Evolutionary conservation across 495 filamentous ascomycete genomes (phyloP), one percentile per base, ranked within the genome.

Genomic region (Pyrenopolyporus hunteri): DNA sequence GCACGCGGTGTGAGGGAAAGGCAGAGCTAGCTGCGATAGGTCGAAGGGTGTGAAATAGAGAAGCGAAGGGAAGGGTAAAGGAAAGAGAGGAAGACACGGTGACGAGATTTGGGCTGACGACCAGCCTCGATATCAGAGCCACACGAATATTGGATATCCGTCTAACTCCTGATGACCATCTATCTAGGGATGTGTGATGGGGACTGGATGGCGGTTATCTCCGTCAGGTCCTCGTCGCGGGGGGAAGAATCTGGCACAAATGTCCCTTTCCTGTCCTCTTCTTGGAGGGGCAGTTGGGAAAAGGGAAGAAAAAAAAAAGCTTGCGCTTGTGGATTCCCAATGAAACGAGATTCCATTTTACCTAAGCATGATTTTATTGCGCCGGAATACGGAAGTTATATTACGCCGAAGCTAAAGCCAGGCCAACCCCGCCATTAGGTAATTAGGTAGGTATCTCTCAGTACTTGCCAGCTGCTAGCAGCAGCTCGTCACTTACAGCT

Each of bases 11-110:
- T 16, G 55, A 29, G 13, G 64, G 42, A 65, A 72, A 69, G 52
- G 83, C 85, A 88, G 83, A 83, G 74, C 84, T 85, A 82, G 85
- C 85, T 82, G 85, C 83, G 76, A 72, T 45, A 63, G 73, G 73
- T 76, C 67, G 77, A 79, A 80, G 71, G 74, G 76, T 75, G 73
- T 67, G 74, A 66, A 73, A 64, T 45, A 70, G 64, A 81, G 76
- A 87, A 86, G 76, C 68, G 82, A 85, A 87, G 59, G 66, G 70
- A 66, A 52, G 71, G 57, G 71, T 65, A 60, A 66, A 67, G 70
- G 71, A 79, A 68, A 69, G 69, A 59, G 64, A 40, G 57, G 77
- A 73, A 72, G 78, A 74, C 76, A 78, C 82, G 67, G 70, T 73
- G 82, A 71, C 65, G 64, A n/a, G 59, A 64, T 60, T 25, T 59